A percentile compares a stretch with the other conserved stretches of the same genome.
These are phyloP conservation scores for Candida cerambycidarum DNA, from an alignment of 805 yeast species.

Conservation along the genomic window DNA sequence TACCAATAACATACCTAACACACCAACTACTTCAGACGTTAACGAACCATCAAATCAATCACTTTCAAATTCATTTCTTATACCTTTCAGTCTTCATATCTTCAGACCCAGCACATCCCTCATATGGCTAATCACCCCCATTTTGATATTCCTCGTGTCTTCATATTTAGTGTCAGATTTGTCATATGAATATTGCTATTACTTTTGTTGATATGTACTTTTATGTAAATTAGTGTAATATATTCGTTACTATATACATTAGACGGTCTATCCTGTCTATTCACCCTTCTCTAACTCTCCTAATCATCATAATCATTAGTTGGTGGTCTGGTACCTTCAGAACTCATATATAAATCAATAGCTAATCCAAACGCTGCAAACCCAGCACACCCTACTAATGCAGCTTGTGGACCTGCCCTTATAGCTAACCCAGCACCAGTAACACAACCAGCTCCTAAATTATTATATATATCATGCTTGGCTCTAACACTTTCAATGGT, in stretches of 20 bases:
- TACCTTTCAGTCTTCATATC: no score
- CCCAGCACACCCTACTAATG: conserved; percentile 91
- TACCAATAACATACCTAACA: no score
- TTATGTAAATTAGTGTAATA: conserved; percentile 2
- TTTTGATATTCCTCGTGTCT: conserved; percentile 11
- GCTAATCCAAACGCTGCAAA: conserved; percentile 95
- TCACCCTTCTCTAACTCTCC: no score
- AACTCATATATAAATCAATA: conserved; percentile 80
- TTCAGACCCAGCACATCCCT: no score
- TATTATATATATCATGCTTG: conserved; percentile 88
- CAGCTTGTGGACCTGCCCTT: conserved; percentile 92
- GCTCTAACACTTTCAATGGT: conserved; percentile 82
- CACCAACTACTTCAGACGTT: no score
- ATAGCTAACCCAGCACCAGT: conserved; percentile 96
- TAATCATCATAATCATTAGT: conserved; percentile 74
- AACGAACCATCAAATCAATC: no score
- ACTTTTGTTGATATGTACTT: conserved; percentile 26
- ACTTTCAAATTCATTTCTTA: no score
- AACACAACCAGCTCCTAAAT: conserved; percentile 89
- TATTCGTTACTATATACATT: conserved; percentile 5
- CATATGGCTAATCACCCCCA: neutral
- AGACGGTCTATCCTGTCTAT: neutral
- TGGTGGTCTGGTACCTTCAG: conserved; percentile 84
- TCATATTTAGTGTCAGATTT: conserved; percentile 26
- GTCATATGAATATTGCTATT: conserved; percentile 41